Evolutionary conservation across 306 rosid genomes (phyloP), one percentile per base, ranked within the genome.

Genomic region (Astragalus glycyphyllos): DNA sequence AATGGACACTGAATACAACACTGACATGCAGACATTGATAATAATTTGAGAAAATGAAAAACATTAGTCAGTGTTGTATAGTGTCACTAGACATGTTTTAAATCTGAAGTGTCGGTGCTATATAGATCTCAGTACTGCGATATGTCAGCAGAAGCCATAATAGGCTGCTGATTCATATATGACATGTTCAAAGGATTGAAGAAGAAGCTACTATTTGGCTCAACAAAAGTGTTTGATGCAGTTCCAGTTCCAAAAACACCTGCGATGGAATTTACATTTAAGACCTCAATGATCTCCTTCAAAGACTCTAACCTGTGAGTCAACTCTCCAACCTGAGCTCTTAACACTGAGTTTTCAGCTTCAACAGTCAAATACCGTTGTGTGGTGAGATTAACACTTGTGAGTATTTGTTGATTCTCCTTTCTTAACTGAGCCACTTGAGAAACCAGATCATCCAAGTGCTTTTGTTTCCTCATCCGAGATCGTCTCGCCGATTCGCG

Each of bases 381-480:
- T 1, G 87, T 77, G 2, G 96, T 91, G 80, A 84, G 35, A 80
- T 69, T 81, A 4, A 87, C 77, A 41, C 75, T 86, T 5, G 95
- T 65, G 45, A 82, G 51, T 15, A 94, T 94, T 67, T 86, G 91
- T 26, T 89, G 86, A 72, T 87, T 94, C 48, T 94, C 98, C 51
- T 85, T 89, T 34, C 77, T 83, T 1, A 94, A 82, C 54, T 89
- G 76, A 14, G 67, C 35, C 63, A 86, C 85, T 80, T 87, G 94
- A 0, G 84, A 84, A 72, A 79, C 85, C 50, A 94, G 86, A 74
- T 94, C 97, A 53, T 94, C 97, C 79, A 91, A 53, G 73, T 94
- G 98, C 82, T 94, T 87, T 83, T 89, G 98, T 55, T 94, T 94
- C 69, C 96, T 87, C 97, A 94, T 84, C 69, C 98, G 70, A 4